These are phyloP conservation scores for Termitomyces sp. DNA, from an alignment of 768 basidiomycete species.

Conservation along the genomic window DNA sequence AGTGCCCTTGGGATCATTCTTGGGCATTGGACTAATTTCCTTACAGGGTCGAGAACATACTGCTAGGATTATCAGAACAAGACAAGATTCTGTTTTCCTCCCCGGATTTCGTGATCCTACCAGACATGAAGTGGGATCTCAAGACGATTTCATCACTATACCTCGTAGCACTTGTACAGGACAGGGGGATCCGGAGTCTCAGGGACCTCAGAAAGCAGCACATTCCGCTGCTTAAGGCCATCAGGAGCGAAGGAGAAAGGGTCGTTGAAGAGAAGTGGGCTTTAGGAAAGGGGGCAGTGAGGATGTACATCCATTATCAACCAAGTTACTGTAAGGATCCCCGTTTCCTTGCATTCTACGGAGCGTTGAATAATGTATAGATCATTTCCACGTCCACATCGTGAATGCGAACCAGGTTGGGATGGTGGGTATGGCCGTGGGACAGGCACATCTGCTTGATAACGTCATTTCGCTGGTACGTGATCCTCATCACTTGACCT, in stretches of 20 bases:
- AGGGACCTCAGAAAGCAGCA: constrained; percentile 72
- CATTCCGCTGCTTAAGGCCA: constrained; percentile 61
- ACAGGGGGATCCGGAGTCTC: constrained; percentile 61
- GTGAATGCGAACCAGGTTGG: constrained; percentile 70
- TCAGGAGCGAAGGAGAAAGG: constrained; percentile 51
- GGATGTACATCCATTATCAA: constrained; percentile 92
- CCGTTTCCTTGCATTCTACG: not conserved
- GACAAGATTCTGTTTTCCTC: constrained; percentile 67
- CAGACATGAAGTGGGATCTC: constrained; percentile 97
- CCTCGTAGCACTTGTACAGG: constrained; percentile 73
- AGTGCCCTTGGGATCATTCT: constrained; percentile 7
- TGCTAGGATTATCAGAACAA: constrained; percentile 72
- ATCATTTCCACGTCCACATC: constrained; percentile 94
- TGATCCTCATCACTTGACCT: not conserved
- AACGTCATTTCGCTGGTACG: constrained; percentile 84
- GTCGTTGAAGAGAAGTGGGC: constrained; percentile 66
- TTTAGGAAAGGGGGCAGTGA: constrained; percentile 54
- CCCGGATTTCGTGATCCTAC: constrained; percentile 72
- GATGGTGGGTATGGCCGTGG: constrained; percentile 74
- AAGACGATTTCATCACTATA: constrained; percentile 73
- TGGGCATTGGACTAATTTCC: not conserved
- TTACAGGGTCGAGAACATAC: constrained; percentile 80
- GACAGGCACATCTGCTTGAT: constrained; percentile 91
- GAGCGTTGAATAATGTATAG: constrained; percentile 33
- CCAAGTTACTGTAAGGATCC: constrained; percentile 71